These are phyloP conservation scores for Tillandsia leiboldiana DNA, from an alignment of 176 grass and related monocot genomes.

Conservation along the genomic window DNA sequence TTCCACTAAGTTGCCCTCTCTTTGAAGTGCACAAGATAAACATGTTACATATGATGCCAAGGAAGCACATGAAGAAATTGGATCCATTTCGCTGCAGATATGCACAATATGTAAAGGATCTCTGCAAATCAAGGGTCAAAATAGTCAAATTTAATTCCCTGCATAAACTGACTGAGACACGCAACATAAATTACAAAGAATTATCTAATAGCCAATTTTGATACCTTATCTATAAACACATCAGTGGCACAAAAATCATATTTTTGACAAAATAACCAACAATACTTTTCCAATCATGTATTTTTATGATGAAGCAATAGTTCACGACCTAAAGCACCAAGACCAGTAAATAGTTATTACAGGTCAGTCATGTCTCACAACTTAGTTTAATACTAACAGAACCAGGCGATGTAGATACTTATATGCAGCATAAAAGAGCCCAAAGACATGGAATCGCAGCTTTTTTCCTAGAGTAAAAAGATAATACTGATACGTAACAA, in stretches of 20 bases:
- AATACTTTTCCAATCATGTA: too few species aligned
- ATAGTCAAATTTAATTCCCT: background rate
- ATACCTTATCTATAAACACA: background rate
- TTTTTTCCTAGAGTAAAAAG: background rate
- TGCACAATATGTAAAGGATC: conserved; percentile 46
- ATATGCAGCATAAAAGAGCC: background rate
- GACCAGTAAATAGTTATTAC: background rate
- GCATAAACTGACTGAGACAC: background rate
- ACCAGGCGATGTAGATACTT: background rate
- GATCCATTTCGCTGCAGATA: conserved; percentile 47
- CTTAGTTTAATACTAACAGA: background rate
- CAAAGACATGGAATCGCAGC: background rate
- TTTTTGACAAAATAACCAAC: too few species aligned
- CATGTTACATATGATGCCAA: conserved; percentile 38
- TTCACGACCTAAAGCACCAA: too few species aligned
- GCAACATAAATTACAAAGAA: background rate
- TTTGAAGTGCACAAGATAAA: conserved; percentile 42
- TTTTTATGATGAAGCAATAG: too few species aligned
- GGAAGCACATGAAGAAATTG: conserved; percentile 33
- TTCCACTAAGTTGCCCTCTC: conserved; percentile 48
- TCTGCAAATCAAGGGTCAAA: conserved; percentile 18
- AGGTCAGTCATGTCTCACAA: background rate
- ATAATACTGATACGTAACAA: too few species aligned
- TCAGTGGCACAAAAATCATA: too few species aligned
- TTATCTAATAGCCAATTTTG: background rate